Percentiles rank a stretch among this genome's conserved stretches.
Evolutionary conservation across 345 rosid genomes (phyloP).

Genomic region (Citropsis articulata): DNA sequence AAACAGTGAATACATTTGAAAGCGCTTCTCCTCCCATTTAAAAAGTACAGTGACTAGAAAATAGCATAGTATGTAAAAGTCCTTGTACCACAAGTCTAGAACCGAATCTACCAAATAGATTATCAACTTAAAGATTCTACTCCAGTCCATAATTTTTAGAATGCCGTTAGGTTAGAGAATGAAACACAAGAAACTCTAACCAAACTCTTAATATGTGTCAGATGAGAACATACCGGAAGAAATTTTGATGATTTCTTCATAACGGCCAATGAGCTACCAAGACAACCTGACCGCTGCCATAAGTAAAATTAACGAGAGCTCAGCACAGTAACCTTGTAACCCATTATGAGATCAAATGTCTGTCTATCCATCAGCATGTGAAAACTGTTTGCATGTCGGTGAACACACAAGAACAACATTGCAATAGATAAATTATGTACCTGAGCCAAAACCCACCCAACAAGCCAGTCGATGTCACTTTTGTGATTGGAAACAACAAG

Average conservation of each 20-base stretch:
- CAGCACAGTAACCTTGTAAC: conserved; percentile 14
- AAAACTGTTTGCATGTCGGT: not conserved
- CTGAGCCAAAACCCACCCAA: conserved; percentile 97
- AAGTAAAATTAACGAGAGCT: conserved; percentile 19
- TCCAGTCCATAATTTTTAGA: not conserved
- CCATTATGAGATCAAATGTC: not conserved
- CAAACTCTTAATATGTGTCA: not conserved
- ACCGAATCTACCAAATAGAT: not conserved
- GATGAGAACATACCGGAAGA: conserved; percentile 68
- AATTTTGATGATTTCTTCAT: conserved; percentile 94
- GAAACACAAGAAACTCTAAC: conserved; percentile 8
- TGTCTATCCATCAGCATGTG: not conserved
- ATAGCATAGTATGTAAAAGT: not conserved
- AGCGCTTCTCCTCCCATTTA: not conserved
- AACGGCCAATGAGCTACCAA: conserved; percentile 86
- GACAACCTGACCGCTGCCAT: conserved; percentile 87
- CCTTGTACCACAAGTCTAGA: not conserved
- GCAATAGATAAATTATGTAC: conserved; percentile 32
- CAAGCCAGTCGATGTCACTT: conserved; percentile 96
- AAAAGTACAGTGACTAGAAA: not conserved
- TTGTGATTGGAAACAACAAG: conserved; percentile 79
- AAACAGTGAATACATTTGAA: not conserved
- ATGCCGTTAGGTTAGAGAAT: not conserved
- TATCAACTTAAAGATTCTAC: not conserved
- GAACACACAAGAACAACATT: not conserved